These are phyloP conservation scores for Periglandula ipomoeae DNA, from an alignment of 2,329 filamentous ascomycete genomes.

Conservation along the genomic window DNA sequence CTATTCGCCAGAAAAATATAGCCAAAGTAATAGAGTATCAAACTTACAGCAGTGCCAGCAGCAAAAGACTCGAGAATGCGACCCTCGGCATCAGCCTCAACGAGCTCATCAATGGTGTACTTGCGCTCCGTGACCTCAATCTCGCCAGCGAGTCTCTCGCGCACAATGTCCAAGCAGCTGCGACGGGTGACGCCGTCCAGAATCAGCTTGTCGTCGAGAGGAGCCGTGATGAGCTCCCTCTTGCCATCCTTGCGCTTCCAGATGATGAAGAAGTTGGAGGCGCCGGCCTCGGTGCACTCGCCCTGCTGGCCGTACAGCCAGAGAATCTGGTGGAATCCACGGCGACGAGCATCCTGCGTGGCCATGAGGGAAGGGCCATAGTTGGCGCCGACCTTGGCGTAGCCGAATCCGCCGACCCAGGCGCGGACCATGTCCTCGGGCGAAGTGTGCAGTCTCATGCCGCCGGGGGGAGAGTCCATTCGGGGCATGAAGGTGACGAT, in stretches of 20 bases:
- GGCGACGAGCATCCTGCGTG: slow-evolving; percentile 60
- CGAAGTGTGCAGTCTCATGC: slow-evolving; percentile 69
- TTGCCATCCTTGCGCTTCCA: slow-evolving; percentile 49
- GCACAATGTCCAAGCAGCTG: slow-evolving; percentile 65
- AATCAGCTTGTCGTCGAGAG: slow-evolving; percentile 73
- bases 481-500: slow-evolving; percentile 56
- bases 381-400: slow-evolving; percentile 88
- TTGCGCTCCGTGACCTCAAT: slow-evolving; percentile 70
- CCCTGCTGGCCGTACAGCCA: slow-evolving; percentile 78
- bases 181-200: slow-evolving; percentile 81
- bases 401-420: slow-evolving; percentile 89
- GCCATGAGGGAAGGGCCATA: slow-evolving; percentile 79
- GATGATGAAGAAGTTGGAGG: slow-evolving; percentile 84
- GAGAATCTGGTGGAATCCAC: slow-evolving; percentile 83
- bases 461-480: slow-evolving; percentile 41
- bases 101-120: slow-evolving; percentile 72
- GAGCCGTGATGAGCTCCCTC: slow-evolving; percentile 69
- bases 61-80: slow-evolving; percentile 78
- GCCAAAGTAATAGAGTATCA: background rate
- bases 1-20: background rate
- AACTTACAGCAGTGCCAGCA: slow-evolving; percentile 71
- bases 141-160: slow-evolving; percentile 48
- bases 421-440: slow-evolving; percentile 77
- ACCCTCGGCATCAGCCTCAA: slow-evolving; percentile 63
- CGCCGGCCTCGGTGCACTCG: slow-evolving; percentile 82